Conservation (phyloP, 306 rosid species). For the Malus sylvestris region DNA sequence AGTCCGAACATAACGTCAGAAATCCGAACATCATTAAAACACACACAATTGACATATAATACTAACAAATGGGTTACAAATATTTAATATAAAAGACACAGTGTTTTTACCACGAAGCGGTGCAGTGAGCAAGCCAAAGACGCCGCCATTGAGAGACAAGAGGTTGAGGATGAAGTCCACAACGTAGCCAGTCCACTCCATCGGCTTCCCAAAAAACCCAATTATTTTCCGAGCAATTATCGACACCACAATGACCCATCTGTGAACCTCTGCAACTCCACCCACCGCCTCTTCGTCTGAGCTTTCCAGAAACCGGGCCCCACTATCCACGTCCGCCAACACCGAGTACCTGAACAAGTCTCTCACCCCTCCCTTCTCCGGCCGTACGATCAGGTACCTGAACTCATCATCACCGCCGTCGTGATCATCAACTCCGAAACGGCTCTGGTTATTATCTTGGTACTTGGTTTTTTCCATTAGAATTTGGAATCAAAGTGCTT, state of each 20-base stretch:
- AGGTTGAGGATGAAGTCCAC: slow-evolving; percentile 68
- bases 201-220: slow-evolving; percentile 41
- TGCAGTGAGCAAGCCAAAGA: slow-evolving; percentile 44
- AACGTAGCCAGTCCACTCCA: slow-evolving; percentile 52
- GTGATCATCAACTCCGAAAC: neutral
- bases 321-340: slow-evolving; percentile 18
- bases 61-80: neutral
- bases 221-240: slow-evolving; percentile 44
- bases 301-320: slow-evolving; percentile 31
- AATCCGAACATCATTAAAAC: neutral
- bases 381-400: slow-evolving; percentile 45
- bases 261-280: slow-evolving; percentile 18
- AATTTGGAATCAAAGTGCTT: neutral
- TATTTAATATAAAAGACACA: neutral
- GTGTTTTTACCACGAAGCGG: slow-evolving; percentile 34
- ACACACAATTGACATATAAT: neutral
- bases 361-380: slow-evolving; percentile 45
- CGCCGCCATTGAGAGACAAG: slow-evolving; percentile 43
- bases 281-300: slow-evolving; percentile 26
- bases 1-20: too few relatives aligned
- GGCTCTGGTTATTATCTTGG: neutral
- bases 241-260: slow-evolving; percentile 62
- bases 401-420: slow-evolving; percentile 8
- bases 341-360: slow-evolving; percentile 37
- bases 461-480: slow-evolving; percentile 5